These are phyloP conservation scores for Teunomyces kruisii DNA, from an alignment of 805 yeast genomes.

Conservation along the genomic window DNA sequence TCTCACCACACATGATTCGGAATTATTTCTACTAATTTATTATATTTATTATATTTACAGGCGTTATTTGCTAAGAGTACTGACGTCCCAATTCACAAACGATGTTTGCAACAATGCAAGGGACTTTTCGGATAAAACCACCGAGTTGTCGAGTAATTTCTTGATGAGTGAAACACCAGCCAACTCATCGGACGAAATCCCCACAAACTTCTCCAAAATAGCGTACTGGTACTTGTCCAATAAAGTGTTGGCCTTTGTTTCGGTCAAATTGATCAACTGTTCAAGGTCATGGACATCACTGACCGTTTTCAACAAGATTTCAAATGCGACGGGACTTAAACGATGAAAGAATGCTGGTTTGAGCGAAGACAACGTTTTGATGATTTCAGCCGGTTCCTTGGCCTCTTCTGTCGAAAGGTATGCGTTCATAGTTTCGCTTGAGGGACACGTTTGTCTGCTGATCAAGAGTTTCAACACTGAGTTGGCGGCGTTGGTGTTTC, in stretches of 20 bases:
- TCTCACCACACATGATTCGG: background rate
- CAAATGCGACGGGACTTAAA: slow-evolving; percentile 17
- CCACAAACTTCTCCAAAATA: slow-evolving; percentile 19
- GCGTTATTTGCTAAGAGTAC: slow-evolving; percentile 2
- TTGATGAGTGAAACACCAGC: background rate
- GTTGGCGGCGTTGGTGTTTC: slow-evolving; percentile 13
- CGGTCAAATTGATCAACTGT: slow-evolving; percentile 24
- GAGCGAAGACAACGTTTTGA: slow-evolving; percentile 21
- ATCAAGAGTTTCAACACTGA: slow-evolving; percentile 15
- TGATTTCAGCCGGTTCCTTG: slow-evolving; percentile 10
- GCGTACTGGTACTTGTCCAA: slow-evolving; percentile 15
- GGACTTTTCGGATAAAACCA: slow-evolving; percentile 6
- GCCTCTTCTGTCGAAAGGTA: slow-evolving; percentile 17
- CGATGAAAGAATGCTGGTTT: slow-evolving; percentile 30
- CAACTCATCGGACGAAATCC: slow-evolving; percentile 7
- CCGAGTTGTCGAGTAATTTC: slow-evolving; percentile 4
- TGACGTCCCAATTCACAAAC: slow-evolving; percentile 1
- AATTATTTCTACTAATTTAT: background rate
- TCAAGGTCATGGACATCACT: slow-evolving; percentile 25
- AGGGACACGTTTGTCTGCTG: slow-evolving; percentile 19
- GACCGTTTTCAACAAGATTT: slow-evolving; percentile 21
- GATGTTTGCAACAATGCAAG: slow-evolving; percentile 1
- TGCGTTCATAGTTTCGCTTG: slow-evolving; percentile 18
- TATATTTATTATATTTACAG: slow-evolving; percentile 3
- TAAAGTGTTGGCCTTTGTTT: slow-evolving; percentile 7